Percentiles rank a stretch among this genome's conserved stretches.
Conservation (phyloP, 129 eudicot species). For the Flaveria trinervia region DNA sequence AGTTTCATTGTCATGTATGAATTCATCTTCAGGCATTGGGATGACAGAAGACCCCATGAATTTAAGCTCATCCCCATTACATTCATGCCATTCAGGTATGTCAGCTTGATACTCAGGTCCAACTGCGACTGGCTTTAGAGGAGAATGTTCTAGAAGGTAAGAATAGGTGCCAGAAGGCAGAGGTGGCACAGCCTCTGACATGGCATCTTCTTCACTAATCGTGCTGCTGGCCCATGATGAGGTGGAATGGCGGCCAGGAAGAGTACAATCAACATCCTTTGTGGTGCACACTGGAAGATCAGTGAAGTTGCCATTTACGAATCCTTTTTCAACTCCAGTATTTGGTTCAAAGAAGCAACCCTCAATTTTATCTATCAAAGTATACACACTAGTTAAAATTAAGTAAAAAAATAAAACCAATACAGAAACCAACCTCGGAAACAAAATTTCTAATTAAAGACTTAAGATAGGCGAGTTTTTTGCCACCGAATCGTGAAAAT, state of each 20-base stretch:
- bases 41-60: constrained; percentile 43
- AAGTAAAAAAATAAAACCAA: constrained; percentile 3
- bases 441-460: neutral
- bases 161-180: constrained; percentile 35
- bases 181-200: constrained; percentile 24
- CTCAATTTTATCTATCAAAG: constrained; percentile 47
- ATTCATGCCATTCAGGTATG: constrained; percentile 48
- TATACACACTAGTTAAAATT: constrained; percentile 32
- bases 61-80: constrained; percentile 18
- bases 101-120: constrained; percentile 67
- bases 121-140: constrained; percentile 50
- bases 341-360: constrained; percentile 20
- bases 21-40: constrained; percentile 41
- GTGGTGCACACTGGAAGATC: constrained; percentile 18
- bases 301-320: constrained; percentile 35
- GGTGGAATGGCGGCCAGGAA: constrained; percentile 44
- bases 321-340: constrained; percentile 32
- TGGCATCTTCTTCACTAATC: constrained; percentile 49
- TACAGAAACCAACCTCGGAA: neutral
- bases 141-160: constrained; percentile 47
- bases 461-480: neutral
- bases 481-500: neutral
- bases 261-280: constrained; percentile 32
- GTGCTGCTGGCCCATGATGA: constrained; percentile 52
- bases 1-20: constrained; percentile 9